These are phyloP conservation scores for Suhomyces chickasaworum DNA, from an alignment of 1,139 yeast genomes.

Conservation along the genomic window DNA sequence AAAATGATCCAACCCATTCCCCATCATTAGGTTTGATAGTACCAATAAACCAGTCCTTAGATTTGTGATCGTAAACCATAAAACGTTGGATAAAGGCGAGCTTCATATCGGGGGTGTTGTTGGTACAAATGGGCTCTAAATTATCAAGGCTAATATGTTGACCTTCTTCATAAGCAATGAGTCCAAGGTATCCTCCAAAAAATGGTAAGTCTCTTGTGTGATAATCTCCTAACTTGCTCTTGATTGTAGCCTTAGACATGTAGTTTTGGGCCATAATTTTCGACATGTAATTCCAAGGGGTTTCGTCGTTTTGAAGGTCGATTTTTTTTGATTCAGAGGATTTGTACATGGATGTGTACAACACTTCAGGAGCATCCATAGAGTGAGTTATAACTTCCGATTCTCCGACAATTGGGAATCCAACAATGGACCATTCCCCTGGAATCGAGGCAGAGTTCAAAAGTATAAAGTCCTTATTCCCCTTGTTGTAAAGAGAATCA, in stretches of 20 bases:
- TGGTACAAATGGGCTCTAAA: constrained; percentile 32
- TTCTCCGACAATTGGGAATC: constrained; percentile 55
- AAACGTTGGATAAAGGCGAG: constrained; percentile 71
- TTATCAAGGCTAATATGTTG: constrained; percentile 42
- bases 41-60: constrained; percentile 54
- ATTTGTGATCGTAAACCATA: constrained; percentile 54
- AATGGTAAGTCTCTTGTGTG: constrained; percentile 57
- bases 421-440: constrained; percentile 87
- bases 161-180: constrained; percentile 86
- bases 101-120: constrained; percentile 66
- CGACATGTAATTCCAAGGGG: constrained; percentile 55
- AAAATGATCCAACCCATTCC: constrained; percentile 37
- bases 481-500: constrained; percentile 35
- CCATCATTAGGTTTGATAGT: constrained; percentile 43
- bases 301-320: constrained; percentile 15
- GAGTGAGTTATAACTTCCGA: constrained; percentile 73
- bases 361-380: constrained; percentile 35
- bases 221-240: constrained; percentile 10
- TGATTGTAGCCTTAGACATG: constrained; percentile 19
- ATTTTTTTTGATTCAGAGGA: constrained; percentile 12
- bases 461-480: constrained; percentile 45
- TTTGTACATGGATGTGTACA: constrained; percentile 22
- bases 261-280: constrained; percentile 42
- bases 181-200: constrained; percentile 86
- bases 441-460: constrained; percentile 78